Evolutionary conservation across 352 stramenopile species (phyloP).

Genomic region (Globisporangium paroecandrum): DNA sequence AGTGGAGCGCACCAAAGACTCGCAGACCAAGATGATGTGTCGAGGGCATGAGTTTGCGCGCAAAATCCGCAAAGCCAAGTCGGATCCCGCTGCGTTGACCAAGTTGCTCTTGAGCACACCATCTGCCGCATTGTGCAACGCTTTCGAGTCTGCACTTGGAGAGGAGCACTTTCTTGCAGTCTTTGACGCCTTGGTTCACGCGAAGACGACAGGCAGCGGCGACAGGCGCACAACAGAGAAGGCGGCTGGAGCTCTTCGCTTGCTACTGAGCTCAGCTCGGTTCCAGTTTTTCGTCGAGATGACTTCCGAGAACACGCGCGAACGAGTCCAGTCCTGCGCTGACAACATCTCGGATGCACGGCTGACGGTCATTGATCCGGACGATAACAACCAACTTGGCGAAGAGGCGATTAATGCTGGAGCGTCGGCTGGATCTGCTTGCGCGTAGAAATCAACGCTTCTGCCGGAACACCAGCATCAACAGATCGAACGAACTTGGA

Average conservation of each 20-base stretch:
- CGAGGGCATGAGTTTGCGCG: slow-evolving; percentile 14
- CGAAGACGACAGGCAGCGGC: background rate
- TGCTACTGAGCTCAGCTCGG: slow-evolving; percentile 7
- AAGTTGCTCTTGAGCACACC: slow-evolving; percentile 12
- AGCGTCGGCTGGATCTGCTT: background rate
- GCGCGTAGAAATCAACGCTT: slow-evolving; percentile 2
- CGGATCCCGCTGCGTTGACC: background rate
- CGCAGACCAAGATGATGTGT: slow-evolving; percentile 1
- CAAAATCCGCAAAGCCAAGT: slow-evolving; percentile 3
- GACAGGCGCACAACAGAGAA: background rate
- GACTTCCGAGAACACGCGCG: background rate
- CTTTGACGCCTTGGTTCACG: slow-evolving; percentile 8
- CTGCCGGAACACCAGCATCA: background rate
- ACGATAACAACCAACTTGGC: background rate
- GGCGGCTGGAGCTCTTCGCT: background rate
- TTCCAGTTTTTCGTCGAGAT: slow-evolving; percentile 17
- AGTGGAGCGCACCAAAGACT: background rate
- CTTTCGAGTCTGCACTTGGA: slow-evolving; percentile 10
- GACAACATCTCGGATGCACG: background rate
- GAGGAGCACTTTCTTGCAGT: slow-evolving; percentile 16
- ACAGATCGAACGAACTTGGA: background rate
- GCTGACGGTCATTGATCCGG: no score
- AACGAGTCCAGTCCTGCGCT: background rate
- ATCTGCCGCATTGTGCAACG: background rate
- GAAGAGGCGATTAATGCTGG: background rate